Evolutionary conservation across 441 rosid genomes (phyloP).

Genomic region (Dalechampia spathulata): DNA sequence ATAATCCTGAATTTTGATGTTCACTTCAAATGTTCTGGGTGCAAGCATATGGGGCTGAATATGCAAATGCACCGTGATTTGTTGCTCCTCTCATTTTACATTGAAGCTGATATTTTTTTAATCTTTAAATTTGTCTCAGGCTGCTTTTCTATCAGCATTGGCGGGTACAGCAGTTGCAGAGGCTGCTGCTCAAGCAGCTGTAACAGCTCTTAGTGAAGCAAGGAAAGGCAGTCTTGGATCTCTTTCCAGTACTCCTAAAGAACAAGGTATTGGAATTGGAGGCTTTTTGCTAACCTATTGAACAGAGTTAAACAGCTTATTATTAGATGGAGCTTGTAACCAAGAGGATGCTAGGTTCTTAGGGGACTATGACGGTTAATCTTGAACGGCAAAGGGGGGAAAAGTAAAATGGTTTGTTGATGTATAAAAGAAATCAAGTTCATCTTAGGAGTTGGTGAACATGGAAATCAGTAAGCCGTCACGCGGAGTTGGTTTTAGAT

Average conservation of each 20-base stretch:
- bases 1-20: background rate
- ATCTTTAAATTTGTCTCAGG: conserved; percentile 38
- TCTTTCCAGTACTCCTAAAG: conserved; percentile 21
- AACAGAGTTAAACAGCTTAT: background rate
- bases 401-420: too few species aligned
- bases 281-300: background rate
- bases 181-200: conserved; percentile 82
- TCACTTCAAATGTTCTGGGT: background rate
- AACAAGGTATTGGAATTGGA: conserved; percentile 30
- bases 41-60: background rate
- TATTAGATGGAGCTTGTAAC: too few species aligned
- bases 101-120: background rate
- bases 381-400: too few species aligned
- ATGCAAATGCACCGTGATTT: background rate
- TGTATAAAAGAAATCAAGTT: too few species aligned
- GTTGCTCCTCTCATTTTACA: background rate
- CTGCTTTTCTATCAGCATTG: conserved; percentile 84
- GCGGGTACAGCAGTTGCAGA: conserved; percentile 71
- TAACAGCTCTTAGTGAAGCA: conserved; percentile 39
- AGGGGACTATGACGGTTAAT: too few species aligned
- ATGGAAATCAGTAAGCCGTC: background rate
- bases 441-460: too few species aligned
- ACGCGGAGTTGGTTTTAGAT: background rate
- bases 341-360: too few species aligned
- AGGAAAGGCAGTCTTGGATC: conserved; percentile 23